Base-by-base conservation (phyloP, 2,329 filamentous ascomycete species). In the Beauveria brongniartii region DNA sequence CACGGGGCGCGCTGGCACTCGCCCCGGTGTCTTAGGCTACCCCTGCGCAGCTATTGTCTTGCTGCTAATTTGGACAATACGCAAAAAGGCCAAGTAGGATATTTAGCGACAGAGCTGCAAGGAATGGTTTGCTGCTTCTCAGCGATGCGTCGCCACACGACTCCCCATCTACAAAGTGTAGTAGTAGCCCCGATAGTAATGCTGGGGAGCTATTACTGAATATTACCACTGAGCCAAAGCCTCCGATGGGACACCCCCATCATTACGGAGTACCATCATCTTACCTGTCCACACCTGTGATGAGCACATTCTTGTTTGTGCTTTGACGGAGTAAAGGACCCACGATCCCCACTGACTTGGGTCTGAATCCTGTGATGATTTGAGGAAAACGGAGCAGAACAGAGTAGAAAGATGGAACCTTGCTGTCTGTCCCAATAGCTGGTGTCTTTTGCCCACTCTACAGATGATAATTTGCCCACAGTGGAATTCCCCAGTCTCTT, bases 231-330 rank as follows among this genome's bases (percentile, higher is more conserved):
- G 44, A 47, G 44, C 44, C 44, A 24, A 26, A 16, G 44, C 22
- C 20, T 22, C 12, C 24, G 22, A 47, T 16, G 34, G 34, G 12
- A 37, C 12, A 37, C 37, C 34, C 34, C 22, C 12, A 46, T 30
- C 37, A 48, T 57, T 57, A 48, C 48, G 48, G 47, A 20, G 26
- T n/a, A 46, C 30, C 41, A 34, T 52, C 47, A 59, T 52, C 34
- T 59, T 52, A 51, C 37, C 20, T 26, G 37, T 52, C 37, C 56
- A 59, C 56, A 48, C 30, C 22, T 40, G 55, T 58, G 55, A n/a
- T 50, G 44, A 57, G 37, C 34, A 18, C 40, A 44, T 59, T 59
- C 37, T 44, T 59, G 56, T 59, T 37, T 37, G 56, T 59, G 56
- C 56, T 52, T 59, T 37, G 56, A 52, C 47, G 37, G 47, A 52